phyloP scores from a whole-genome alignment of 164 flowering plant genomes.

The Macadamia tetraphylla region DNA sequence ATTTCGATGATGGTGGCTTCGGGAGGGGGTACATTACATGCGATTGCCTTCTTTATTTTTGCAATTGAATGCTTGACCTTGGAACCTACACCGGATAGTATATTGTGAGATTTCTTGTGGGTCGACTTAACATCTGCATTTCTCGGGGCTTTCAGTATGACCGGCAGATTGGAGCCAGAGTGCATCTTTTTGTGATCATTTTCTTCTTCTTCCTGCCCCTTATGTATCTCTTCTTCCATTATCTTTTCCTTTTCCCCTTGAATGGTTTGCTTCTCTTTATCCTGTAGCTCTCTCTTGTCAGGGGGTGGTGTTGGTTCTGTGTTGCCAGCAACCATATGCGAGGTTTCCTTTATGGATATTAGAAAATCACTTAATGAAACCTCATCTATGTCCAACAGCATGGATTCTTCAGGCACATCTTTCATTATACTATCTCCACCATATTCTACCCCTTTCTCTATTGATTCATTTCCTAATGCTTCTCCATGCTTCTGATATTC shows the following conservation, averaged over 20 bases:
- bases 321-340: slow-evolving; percentile 13
- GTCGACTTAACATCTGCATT: slow-evolving; percentile 36
- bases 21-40: slow-evolving; percentile 60
- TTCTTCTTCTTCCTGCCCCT: slow-evolving; percentile 26
- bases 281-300: slow-evolving; percentile 18
- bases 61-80: slow-evolving; percentile 86
- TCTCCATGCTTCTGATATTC: slow-evolving; percentile 13
- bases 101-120: slow-evolving; percentile 63
- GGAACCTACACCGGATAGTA: slow-evolving; percentile 84
- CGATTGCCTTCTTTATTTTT: slow-evolving; percentile 82
- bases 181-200: slow-evolving; percentile 31
- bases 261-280: slow-evolving; percentile 19
- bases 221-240: slow-evolving; percentile 27
- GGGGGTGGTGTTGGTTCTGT: slow-evolving; percentile 1
- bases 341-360: slow-evolving; percentile 24
- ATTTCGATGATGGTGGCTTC: slow-evolving; percentile 46
- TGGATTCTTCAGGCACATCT: slow-evolving; percentile 8
- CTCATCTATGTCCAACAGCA: slow-evolving; percentile 4
- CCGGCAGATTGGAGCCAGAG: slow-evolving; percentile 42
- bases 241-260: slow-evolving; percentile 23
- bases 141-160: slow-evolving; percentile 52
- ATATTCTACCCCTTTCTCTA: slow-evolving; percentile 16
- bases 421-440: slow-evolving; percentile 15
- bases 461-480: slow-evolving; percentile 14
- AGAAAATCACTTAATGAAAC: slow-evolving; percentile 22